These are phyloP conservation scores for Rubroboletus pulcherrimus DNA, from an alignment of 768 basidiomycete species.

Conservation along the genomic window DNA sequence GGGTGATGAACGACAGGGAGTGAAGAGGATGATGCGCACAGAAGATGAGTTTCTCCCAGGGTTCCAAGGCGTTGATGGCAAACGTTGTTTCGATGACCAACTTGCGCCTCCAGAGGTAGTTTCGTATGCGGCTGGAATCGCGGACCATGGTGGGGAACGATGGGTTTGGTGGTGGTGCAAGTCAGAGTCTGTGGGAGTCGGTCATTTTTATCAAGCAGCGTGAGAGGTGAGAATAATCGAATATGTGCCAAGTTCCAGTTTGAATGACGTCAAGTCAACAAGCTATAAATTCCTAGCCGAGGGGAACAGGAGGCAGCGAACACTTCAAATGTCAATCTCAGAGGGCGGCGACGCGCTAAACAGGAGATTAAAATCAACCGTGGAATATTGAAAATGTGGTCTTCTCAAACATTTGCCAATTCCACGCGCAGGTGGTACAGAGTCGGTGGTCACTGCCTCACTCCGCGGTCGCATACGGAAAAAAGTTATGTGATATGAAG, in stretches of 20 bases:
- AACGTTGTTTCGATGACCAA: conserved; percentile 58
- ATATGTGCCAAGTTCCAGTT: background rate
- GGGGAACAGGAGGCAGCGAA: no score
- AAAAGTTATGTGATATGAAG: no score
- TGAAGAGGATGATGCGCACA: conserved; percentile 37
- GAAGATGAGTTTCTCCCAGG: conserved; percentile 64
- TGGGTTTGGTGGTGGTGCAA: background rate
- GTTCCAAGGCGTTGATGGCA: conserved; percentile 57
- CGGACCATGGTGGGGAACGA: background rate
- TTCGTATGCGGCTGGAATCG: conserved; percentile 22
- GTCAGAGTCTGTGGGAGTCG: background rate
- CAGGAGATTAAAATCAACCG: no score
- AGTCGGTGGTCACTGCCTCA: no score
- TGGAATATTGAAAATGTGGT: no score
- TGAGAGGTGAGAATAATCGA: background rate
- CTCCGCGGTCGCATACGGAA: no score
- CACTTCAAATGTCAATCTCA: no score
- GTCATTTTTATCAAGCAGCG: conserved; percentile 2
- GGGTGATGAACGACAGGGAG: background rate
- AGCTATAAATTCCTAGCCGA: no score
- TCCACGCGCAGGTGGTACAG: no score
- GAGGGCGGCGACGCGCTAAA: no score
- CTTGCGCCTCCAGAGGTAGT: conserved; percentile 48
- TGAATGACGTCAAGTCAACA: no score
- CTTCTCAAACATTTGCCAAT: no score